Conservation (phyloP, 352 stramenopile genomes). For the Phytophthora idaei region DNA sequence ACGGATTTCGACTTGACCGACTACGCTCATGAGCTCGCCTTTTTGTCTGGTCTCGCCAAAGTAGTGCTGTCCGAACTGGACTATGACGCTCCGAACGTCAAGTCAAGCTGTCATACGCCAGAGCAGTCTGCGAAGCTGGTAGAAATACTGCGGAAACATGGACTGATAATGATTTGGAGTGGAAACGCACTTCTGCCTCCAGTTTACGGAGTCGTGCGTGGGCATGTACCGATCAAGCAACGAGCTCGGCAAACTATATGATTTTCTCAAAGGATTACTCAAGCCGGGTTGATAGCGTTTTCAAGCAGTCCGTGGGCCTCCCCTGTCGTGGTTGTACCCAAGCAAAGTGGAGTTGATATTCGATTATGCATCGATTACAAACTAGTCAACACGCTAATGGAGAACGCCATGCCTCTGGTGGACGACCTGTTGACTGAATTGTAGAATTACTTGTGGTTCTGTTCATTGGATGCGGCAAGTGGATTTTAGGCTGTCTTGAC, state of each 20-base stretch:
- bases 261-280: not conserved
- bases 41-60: not conserved
- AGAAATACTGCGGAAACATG: not conserved
- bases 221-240: not conserved
- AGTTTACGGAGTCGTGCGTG: not conserved
- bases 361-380: not conserved
- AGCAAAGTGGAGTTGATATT: no score
- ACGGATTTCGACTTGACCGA: no score
- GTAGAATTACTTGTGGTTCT: not conserved
- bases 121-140: no score
- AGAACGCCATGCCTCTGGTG: constrained; percentile 1
- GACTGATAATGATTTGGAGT: no score
- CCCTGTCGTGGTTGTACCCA: no score
- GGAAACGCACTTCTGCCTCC: not conserved
- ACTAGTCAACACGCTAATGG: not conserved
- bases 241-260: not conserved
- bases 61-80: not conserved
- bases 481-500: no score
- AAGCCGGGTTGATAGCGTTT: not conserved
- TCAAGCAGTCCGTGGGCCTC: no score
- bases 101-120: not conserved
- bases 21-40: no score
- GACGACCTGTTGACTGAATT: constrained; percentile 1
- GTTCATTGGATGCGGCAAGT: no score
- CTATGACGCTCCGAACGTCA: not conserved